These are phyloP conservation scores for Microbotryomycetes sp. DNA, from an alignment of 1,284 basidiomycete species.

Conservation along the genomic window DNA sequence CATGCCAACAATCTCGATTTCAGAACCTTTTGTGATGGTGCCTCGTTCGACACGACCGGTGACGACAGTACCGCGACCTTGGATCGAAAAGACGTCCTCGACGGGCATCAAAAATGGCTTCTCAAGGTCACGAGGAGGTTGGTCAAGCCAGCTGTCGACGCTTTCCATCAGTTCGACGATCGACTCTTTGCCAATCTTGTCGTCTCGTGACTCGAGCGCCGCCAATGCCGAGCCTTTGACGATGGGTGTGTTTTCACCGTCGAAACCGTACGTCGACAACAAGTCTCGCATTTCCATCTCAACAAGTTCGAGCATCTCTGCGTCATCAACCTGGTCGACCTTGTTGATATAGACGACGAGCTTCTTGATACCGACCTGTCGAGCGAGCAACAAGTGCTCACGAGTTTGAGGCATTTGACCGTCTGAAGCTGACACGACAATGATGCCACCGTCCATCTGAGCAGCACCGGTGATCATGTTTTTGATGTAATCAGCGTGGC, in stretches of 20 bases:
- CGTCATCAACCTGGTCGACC: slow-evolving; percentile 92
- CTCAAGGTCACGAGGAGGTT: slow-evolving; percentile 92
- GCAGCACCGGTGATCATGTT: slow-evolving; percentile 98
- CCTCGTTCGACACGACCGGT: slow-evolving; percentile 98
- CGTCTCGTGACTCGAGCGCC: slow-evolving; percentile 78
- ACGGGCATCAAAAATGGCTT: slow-evolving; percentile 96
- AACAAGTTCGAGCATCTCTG: slow-evolving; percentile 98
- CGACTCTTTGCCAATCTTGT: slow-evolving; percentile 72
- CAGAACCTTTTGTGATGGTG: slow-evolving; percentile 81
- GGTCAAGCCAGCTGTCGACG: slow-evolving; percentile 92
- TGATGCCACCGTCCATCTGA: slow-evolving; percentile 60
- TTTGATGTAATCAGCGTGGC: slow-evolving; percentile 67
- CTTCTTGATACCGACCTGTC: slow-evolving; percentile 97
- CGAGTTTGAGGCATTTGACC: slow-evolving; percentile 99
- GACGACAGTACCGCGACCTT: slow-evolving; percentile 95
- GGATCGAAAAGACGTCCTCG: slow-evolving; percentile 97
- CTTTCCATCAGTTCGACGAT: slow-evolving; percentile 78
- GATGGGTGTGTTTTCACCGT: slow-evolving; percentile 95
- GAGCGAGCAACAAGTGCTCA: slow-evolving; percentile 93
- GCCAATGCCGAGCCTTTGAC: slow-evolving; percentile 94
- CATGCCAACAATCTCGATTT: slow-evolving; percentile 89
- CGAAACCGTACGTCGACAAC: slow-evolving; percentile 77
- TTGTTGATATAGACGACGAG: slow-evolving; percentile 99
- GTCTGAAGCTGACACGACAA: slow-evolving; percentile 91
- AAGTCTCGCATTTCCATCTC: slow-evolving; percentile 99